Evolutionary conservation across 495 filamentous ascomycete species (phyloP).

Genomic region (Hypoxylon subgilvum): DNA sequence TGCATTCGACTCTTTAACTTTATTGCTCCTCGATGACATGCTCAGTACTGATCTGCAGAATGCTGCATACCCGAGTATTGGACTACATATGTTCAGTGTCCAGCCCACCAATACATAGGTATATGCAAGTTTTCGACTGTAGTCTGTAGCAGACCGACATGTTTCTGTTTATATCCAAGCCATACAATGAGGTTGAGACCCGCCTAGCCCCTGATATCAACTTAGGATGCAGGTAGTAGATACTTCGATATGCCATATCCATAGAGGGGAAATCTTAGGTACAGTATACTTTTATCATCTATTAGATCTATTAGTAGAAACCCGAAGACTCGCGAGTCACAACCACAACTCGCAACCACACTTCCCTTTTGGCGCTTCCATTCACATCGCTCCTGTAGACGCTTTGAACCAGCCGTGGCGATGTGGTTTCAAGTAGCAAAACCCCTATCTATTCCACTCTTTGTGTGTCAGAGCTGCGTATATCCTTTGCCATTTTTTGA

Average conservation of each 20-base stretch:
- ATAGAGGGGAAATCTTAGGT: no score
- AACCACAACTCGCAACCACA: slow-evolving; percentile 8
- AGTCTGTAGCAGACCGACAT: not conserved
- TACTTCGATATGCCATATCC: no score
- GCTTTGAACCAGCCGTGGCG: slow-evolving; percentile 35
- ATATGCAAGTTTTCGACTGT: no score
- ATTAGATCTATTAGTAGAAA: slow-evolving; percentile 21
- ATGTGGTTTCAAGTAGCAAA: slow-evolving; percentile 30
- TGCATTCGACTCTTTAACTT: slow-evolving; percentile 6
- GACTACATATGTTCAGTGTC: no score
- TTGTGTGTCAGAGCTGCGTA: slow-evolving; percentile 7
- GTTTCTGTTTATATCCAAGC: not conserved
- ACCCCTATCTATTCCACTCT: slow-evolving; percentile 4
- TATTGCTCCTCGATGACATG: not conserved
- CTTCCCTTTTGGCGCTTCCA: slow-evolving; percentile 23
- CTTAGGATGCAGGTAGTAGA: slow-evolving; percentile 6
- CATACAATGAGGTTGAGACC: slow-evolving; percentile 8
- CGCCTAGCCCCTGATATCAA: slow-evolving; percentile 20
- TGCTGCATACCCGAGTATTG: not conserved
- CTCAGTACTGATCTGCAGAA: slow-evolving; percentile 4
- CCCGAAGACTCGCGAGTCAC: not conserved
- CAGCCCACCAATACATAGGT: no score
- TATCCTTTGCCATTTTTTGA: not conserved
- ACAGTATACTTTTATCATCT: slow-evolving; percentile 5
- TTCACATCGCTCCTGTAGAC: slow-evolving; percentile 31